Evolutionary conservation across 2,329 filamentous ascomycete species (phyloP).

Genomic region (Aspergillus sp.): DNA sequence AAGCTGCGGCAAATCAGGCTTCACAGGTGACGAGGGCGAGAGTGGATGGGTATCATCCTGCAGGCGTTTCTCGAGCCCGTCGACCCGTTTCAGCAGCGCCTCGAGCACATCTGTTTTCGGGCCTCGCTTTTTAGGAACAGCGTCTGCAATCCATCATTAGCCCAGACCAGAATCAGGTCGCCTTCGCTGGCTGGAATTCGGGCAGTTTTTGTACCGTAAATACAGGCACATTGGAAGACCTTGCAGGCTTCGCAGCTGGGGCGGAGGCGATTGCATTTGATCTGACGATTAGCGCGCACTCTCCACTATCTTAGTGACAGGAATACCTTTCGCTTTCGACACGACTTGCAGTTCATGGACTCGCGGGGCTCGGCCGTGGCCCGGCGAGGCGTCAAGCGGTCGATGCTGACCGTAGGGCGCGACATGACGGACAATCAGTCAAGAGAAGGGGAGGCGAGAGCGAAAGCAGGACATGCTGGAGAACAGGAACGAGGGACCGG

Average conservation of each 20-base stretch:
- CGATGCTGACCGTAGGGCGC: constrained; percentile 76
- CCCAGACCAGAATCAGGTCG: neutral
- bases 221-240: constrained; percentile 82
- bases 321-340: constrained; percentile 81
- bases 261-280: constrained; percentile 85
- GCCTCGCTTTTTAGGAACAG: constrained; percentile 83
- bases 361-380: constrained; percentile 75
- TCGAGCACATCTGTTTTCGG: constrained; percentile 89
- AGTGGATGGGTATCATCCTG: constrained; percentile 62
- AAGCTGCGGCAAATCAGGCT: constrained; percentile 11
- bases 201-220: constrained; percentile 66
- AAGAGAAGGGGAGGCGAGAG: too few species aligned
- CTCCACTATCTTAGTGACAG: neutral
- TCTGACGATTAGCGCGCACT: constrained; percentile 52
- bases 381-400: constrained; percentile 70
- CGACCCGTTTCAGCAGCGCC: constrained; percentile 78
- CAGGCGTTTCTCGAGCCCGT: constrained; percentile 77
- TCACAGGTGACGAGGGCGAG: constrained; percentile 44
- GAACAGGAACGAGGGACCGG: constrained; percentile 1
- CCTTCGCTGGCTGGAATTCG: neutral
- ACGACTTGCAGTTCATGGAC: constrained; percentile 95
- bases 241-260: constrained; percentile 87
- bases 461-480: too few species aligned
- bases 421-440: constrained; percentile 50
- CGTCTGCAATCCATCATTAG: constrained; percentile 52